Evolutionary conservation across 768 basidiomycete genomes (phyloP), one percentile per base, ranked within the genome.

Genomic region (Serpula lacrymans): DNA sequence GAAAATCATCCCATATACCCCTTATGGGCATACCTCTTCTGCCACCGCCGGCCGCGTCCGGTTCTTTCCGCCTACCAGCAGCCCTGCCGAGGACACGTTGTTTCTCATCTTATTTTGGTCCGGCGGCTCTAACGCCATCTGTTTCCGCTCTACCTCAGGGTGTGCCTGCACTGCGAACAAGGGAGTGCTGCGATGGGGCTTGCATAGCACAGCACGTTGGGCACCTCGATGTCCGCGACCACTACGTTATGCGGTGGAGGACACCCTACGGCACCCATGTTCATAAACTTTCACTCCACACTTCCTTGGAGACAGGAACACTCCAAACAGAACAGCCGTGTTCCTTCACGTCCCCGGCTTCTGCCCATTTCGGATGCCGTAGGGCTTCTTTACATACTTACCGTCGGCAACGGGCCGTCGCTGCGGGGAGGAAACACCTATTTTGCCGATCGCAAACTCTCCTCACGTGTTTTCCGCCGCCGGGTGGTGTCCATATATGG

Each of bases 51-150:
- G 61, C 59, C 50, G 49, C 43, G 25, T 34, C 54, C 56, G 57
- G 49, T 32, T 27, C 45, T 52, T 58, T 49, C 48, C 39, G 41
- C 44, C 29, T 32, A n/a, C n/a, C n/a, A n/a, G n/a, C n/a, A n/a
- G n/a, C n/a, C n/a, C n/a, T n/a, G n/a, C n/a, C n/a, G n/a, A n/a
- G n/a, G n/a, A n/a, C n/a, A n/a, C n/a, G n/a, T n/a, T n/a, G n/a
- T n/a, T n/a, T n/a, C n/a, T 25, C 26, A 42, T 33, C 44, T 50
- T 48, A 53, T 42, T 41, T 56, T 50, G 62, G 55, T 55, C 60
- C 62, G 60, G 55, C 63, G 60, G 60, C 62, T 62, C 52, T n/a
- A n/a, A n/a, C n/a, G n/a, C n/a, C n/a, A n/a, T n/a, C n/a, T 49
- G 32, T 40, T 39, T 59, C 48, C 48, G 13, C 26, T 39, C 26